Evolutionary conservation across 371 early-diverging fungal species (phyloP), one percentile per base, ranked within the genome.

Genomic region (Rhizopus stolonifer): DNA sequence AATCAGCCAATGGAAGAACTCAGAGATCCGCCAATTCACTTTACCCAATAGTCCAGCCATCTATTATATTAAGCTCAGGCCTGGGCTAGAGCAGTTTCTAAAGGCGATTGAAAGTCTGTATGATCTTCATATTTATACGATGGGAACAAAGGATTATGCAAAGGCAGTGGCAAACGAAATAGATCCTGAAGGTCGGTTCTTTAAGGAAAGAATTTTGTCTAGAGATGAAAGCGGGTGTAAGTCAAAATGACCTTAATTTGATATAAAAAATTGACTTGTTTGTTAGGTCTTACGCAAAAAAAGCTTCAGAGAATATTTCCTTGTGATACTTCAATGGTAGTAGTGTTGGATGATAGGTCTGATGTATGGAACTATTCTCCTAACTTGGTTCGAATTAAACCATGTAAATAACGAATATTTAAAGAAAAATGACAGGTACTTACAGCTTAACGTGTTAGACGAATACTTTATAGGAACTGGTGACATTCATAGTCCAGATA

Each of bases 61-160:
- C 10, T 93, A 94, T 64, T 95, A 91, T 61, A 81, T 96, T 49
- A 96, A 95, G 64, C 64, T 92, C 24, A 74, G 85, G 58, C 97
- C 98, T 0, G 84, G 86, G 9, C 79, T 98, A 13, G 66, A 74
- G 8, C 78, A 86, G 33, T 98, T 99, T 65, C 69, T 99, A 26
- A 65, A 81, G 43, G 61, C 74, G 39, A 65, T 94, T 1, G 71
- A 82, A 11, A 54, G 79, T 49, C 61, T 86, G 4, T 98, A 88
- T 67, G 99, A 99, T 66, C 76, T 99, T 49, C 99, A 99, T 69
- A 93, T 99, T 49, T 99, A 99, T 69, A 99, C 99, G 2, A 97
- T 99, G 98, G 99, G 99, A 9, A 93, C 94, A 1, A 81, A 96
- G n/a, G 79, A 82, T 45, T 99, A 99, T 75, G 99, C 99, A 24